phyloP scores from a whole-genome alignment of 2,329 filamentous ascomycete genomes.

The Spiromastix sp. region DNA sequence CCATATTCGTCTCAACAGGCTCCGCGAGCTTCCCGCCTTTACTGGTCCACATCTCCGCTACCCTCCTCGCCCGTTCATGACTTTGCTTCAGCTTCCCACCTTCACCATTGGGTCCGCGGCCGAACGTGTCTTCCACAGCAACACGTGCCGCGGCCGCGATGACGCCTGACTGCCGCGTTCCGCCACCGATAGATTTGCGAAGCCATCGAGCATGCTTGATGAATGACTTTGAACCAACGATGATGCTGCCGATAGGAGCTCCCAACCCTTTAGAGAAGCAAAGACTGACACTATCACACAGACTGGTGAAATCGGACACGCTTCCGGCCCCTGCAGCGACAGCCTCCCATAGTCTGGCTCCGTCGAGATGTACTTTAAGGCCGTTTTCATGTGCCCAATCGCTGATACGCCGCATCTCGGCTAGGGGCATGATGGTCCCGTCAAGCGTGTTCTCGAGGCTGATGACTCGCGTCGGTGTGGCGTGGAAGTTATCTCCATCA shows the following conservation, averaged over 20 bases:
- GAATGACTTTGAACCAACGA: slow-evolving; percentile 50
- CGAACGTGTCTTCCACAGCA: slow-evolving; percentile 71
- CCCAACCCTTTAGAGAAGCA: slow-evolving; percentile 79
- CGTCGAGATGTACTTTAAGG: slow-evolving; percentile 67
- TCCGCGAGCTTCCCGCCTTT: slow-evolving; percentile 58
- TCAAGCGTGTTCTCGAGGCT: slow-evolving; percentile 77
- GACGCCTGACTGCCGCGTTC: slow-evolving; percentile 65
- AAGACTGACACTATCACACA: slow-evolving; percentile 65
- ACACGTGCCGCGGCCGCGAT: slow-evolving; percentile 65
- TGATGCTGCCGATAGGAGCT: slow-evolving; percentile 67
- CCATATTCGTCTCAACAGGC: slow-evolving; percentile 83
- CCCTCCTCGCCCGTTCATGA: slow-evolving; percentile 52
- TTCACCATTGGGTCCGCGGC: slow-evolving; percentile 44
- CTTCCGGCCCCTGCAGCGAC: slow-evolving; percentile 59
- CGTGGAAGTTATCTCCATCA: slow-evolving; percentile 55
- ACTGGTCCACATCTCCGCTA: slow-evolving; percentile 56
- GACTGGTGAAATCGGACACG: slow-evolving; percentile 54
- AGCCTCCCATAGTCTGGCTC: slow-evolving; percentile 73
- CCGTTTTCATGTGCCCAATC: slow-evolving; percentile 55
- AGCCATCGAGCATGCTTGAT: slow-evolving; percentile 64
- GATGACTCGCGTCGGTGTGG: slow-evolving; percentile 70
- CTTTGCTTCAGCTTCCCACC: slow-evolving; percentile 51
- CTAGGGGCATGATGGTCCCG: slow-evolving; percentile 67
- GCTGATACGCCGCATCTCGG: slow-evolving; percentile 58
- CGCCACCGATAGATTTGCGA: slow-evolving; percentile 71